These are phyloP conservation scores for Cutaneotrichosporon spelunceum DNA, from an alignment of 1,284 basidiomycete species.

Conservation along the genomic window DNA sequence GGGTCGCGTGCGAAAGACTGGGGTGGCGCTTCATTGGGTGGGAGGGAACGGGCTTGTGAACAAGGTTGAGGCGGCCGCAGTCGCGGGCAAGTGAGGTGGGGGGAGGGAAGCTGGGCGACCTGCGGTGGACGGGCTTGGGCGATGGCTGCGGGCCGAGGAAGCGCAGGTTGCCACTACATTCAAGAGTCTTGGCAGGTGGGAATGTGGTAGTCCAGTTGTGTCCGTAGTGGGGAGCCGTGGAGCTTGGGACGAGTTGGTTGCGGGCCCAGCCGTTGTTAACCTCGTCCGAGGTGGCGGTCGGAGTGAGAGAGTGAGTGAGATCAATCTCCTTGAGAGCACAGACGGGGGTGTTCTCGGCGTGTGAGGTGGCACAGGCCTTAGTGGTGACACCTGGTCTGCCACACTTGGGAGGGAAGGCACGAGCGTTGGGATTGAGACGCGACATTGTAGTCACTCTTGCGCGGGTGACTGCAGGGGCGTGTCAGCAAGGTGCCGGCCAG, in stretches of 20 bases:
- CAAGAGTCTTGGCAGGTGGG: neutral
- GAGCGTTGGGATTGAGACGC: slow-evolving; percentile 15
- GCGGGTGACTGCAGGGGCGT: neutral
- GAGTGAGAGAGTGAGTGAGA: neutral
- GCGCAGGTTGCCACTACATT: neutral
- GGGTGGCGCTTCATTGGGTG: neutral
- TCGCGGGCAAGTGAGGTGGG: neutral
- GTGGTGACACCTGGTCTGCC: neutral
- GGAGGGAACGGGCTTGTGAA: neutral
- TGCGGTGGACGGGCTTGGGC: slow-evolving; percentile 7
- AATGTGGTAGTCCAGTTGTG: slow-evolving; percentile 15
- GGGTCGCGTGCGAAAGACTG: neutral
- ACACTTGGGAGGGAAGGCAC: neutral
- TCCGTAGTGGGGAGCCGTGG: slow-evolving; percentile 13
- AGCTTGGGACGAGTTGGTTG: neutral
- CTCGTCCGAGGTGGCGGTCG: neutral
- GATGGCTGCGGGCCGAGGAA: slow-evolving; percentile 4
- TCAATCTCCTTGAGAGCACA: slow-evolving; percentile 2
- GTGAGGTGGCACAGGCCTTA: neutral
- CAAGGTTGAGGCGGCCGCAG: neutral
- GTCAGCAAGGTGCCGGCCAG: neutral
- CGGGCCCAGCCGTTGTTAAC: neutral
- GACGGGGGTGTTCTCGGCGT: neutral
- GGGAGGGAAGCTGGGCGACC: slow-evolving; percentile 24
- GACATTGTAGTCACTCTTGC: slow-evolving; percentile 1